phyloP scores from a whole-genome alignment of 1,139 yeast genomes.

The Taphrina communis region DNA sequence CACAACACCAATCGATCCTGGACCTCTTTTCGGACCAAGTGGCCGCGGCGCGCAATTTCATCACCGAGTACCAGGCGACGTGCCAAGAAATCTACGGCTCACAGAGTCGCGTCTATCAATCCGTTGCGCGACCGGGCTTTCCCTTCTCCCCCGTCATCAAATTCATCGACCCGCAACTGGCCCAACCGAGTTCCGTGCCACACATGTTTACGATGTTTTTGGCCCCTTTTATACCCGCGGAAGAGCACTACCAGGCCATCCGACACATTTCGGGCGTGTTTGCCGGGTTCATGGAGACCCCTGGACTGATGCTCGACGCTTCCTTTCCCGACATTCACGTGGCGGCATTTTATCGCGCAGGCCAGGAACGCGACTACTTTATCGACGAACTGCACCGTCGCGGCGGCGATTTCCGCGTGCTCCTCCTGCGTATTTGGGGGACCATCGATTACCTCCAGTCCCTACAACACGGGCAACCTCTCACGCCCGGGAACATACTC shows the following conservation, averaged over 20 bases:
- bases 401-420: conserved; percentile 13
- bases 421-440: conserved; percentile 22
- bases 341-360: conserved; percentile 25
- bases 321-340: conserved; percentile 34
- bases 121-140: conserved; percentile 18
- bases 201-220: conserved; percentile 29
- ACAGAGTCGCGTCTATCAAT: conserved; percentile 18
- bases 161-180: conserved; percentile 29
- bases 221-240: conserved; percentile 28
- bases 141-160: conserved; percentile 27
- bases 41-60: conserved; percentile 8
- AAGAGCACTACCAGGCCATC: conserved; percentile 13
- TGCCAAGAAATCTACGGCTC: conserved; percentile 11
- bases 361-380: conserved; percentile 28
- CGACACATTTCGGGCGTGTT: conserved; percentile 22
- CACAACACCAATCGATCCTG: conserved; percentile 5
- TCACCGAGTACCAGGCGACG: conserved; percentile 17
- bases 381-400: conserved; percentile 10
- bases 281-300: conserved; percentile 30
- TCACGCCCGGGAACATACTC: neutral
- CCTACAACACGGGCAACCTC: neutral
- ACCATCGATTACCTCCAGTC: conserved; percentile 16
- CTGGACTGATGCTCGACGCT: conserved; percentile 24
- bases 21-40: conserved; percentile 6
- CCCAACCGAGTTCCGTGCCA: conserved; percentile 15